These are phyloP conservation scores for maize (Zea mays) DNA, from an alignment of 176 grass and related monocot species.

Conservation along the genomic window Zm-B73-REFERENCE-NAM-5.0 NC_050097.1:174781501-174782000, in stretches of 20 bases:
- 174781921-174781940: not conserved
- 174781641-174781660: not conserved
- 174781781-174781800: not conserved
- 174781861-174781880: not conserved
- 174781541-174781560: conserved; percentile 9
- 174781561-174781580: conserved; percentile 13
- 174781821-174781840: not conserved
- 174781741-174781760: not conserved
- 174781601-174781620: conserved; percentile 2
- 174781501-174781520: conserved; percentile 8
- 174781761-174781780: not conserved
- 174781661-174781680: not conserved
- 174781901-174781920: not conserved
- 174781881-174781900: not conserved
- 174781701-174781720: not conserved
- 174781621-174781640: not conserved
- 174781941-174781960: conserved; percentile 66
- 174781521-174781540: conserved; percentile 32
- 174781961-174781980: conserved; percentile 90
- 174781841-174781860: not conserved
- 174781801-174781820: not conserved
- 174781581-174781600: conserved; percentile 12
- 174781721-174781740: not conserved
- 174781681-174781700: not conserved
- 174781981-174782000: conserved; percentile 80